Evolutionary conservation across 345 rosid species (phyloP), one percentile per base, ranked within the genome.

Genomic region (Eucalyptus dawsonii): DNA sequence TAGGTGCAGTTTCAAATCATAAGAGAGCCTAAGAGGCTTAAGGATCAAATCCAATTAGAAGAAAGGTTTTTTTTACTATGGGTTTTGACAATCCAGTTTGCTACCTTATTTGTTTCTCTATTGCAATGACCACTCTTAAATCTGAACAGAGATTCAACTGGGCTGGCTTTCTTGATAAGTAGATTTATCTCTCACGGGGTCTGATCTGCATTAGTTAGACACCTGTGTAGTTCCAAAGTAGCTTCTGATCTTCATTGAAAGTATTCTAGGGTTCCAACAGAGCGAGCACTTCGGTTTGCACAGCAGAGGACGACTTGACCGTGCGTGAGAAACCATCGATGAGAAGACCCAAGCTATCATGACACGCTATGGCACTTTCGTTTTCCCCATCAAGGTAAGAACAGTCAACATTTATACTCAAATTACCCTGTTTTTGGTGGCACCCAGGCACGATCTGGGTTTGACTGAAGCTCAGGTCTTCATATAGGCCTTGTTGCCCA

Each of bases 61-160:
- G 69, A 13, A 62, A 27, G 1, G 69, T 29, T 27, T 27, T 62
- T 27, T 62, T 9, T 29, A 29, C 8, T 0, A 27, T 27, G 3
- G 4, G 16, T 6, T 12, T 60, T 27, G 69, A 4, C n/a, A 60
- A 60, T 27, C 34, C 0, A 25, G 4, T 29, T 0, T 56, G 62
- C 13, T 56, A 1, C 62, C 29, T 56, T 56, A 56, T 56, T 56
- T 56, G 29, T 62, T 21, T 76, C 1, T 40, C 9, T 40, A 24
- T 21, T 11, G 29, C 3, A 76, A 40, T 4, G 5, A 25, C 5
- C 85, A 11, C 29, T 76, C 27, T 76, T 40, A 76, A 4, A 76
- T 76, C 29, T 76, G 9, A 76, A 76, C 2, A 40, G 27, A 21
- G 47, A 76, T 14, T 76, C 15, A 21, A 40, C 7, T 76, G 29